phyloP scores from a whole-genome alignment of 2,329 filamentous ascomycete species.

The Metarhizium humberi region DNA sequence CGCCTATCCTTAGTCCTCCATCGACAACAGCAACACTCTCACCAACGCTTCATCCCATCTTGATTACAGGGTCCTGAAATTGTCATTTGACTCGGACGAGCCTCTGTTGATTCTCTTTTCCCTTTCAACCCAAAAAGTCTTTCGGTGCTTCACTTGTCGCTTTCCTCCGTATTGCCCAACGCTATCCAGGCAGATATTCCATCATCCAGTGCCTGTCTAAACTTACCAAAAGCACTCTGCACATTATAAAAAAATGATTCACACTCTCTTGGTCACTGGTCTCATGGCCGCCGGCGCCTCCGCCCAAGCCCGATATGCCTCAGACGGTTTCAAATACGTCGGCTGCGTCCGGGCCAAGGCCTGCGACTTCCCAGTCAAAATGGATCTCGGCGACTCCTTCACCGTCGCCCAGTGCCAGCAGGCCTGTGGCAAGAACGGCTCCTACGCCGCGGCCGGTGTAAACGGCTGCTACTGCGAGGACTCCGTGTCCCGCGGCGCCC shows the following conservation, averaged over 20 bases:
- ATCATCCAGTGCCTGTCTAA: too few species aligned
- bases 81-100: too few species aligned
- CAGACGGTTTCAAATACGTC: constrained; percentile 15
- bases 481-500: not conserved
- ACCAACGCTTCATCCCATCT: too few species aligned
- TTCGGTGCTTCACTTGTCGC: too few species aligned
- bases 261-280: constrained; percentile 9
- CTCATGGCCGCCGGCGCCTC: constrained; percentile 15
- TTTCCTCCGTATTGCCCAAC: too few species aligned
- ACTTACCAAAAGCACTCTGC: not conserved
- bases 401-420: constrained; percentile 11
- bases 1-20: not conserved
- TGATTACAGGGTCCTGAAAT: too few species aligned
- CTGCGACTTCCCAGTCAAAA: not conserved
- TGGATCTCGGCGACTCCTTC: constrained; percentile 8
- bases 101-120: too few species aligned
- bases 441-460: constrained; percentile 14
- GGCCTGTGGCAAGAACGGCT: constrained; percentile 10
- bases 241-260: constrained; percentile 7
- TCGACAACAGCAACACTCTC: not conserved
- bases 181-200: too few species aligned
- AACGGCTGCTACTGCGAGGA: constrained; percentile 15
- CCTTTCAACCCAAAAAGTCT: too few species aligned
- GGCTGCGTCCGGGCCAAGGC: constrained; percentile 17
- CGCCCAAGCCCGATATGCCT: constrained; percentile 12